Conservation (phyloP, 495 filamentous ascomycete species). For the Xylaria nigripes region DNA sequence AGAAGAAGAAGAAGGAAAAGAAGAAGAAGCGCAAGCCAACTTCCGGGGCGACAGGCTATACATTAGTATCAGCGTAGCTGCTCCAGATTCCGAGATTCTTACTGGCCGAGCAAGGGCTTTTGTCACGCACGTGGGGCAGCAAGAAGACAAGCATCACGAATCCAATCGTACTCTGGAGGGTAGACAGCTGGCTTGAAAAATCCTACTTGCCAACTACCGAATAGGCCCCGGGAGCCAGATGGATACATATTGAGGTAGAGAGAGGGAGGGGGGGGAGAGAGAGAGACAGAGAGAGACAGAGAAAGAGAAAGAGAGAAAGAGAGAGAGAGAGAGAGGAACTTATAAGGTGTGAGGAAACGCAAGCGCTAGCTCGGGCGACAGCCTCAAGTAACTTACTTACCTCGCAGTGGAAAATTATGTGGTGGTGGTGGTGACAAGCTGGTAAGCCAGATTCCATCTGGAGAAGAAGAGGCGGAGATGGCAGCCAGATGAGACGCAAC, state of each 20-base stretch:
- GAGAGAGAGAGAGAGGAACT: background rate
- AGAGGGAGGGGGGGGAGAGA: background rate
- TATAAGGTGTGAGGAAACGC: background rate
- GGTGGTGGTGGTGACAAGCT: background rate
- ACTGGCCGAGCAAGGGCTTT: background rate
- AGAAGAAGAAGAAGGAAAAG: background rate
- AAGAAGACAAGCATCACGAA: background rate
- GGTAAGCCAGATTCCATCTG: background rate
- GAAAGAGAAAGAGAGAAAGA: background rate
- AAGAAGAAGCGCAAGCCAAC: conserved; percentile 1
- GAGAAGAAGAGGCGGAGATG: background rate
- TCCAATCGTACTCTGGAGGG: background rate
- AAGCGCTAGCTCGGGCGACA: background rate
- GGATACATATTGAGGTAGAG: background rate
- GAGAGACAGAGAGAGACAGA: background rate
- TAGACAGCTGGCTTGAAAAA: background rate
- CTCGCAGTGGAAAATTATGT: background rate
- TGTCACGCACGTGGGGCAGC: background rate
- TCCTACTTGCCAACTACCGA: background rate
- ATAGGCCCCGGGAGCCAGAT: background rate
- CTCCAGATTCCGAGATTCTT: background rate
- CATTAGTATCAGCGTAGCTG: conserved; percentile 2
- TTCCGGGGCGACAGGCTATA: conserved; percentile 10
- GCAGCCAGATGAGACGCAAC: background rate
- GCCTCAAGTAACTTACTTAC: background rate